Conservation (phyloP, 2,329 filamentous ascomycete genomes). For the Ascochyta fabae region DNA sequence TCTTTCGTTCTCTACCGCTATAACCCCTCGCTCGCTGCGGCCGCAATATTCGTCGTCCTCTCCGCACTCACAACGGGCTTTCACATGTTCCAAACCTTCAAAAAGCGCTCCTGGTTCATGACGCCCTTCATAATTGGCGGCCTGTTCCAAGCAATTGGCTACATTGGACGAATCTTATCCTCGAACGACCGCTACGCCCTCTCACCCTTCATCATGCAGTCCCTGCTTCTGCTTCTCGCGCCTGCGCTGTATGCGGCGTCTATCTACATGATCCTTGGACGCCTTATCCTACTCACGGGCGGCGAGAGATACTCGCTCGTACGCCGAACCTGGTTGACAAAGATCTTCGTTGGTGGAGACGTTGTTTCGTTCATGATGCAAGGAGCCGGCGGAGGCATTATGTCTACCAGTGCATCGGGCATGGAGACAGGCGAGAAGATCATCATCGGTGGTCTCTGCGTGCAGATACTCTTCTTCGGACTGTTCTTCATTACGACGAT, state of each 20-base stretch:
- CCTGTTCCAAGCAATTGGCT: slow-evolving; percentile 59
- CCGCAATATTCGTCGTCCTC: slow-evolving; percentile 55
- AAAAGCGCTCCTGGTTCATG: slow-evolving; percentile 58
- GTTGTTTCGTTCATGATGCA: slow-evolving; percentile 55
- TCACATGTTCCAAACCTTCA: slow-evolving; percentile 53
- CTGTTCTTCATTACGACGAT: slow-evolving; percentile 50
- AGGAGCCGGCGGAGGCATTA: slow-evolving; percentile 45
- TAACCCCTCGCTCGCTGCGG: slow-evolving; percentile 54
- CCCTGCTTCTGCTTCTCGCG: slow-evolving; percentile 53
- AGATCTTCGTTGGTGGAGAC: slow-evolving; percentile 55
- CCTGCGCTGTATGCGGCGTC: slow-evolving; percentile 57
- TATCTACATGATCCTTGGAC: slow-evolving; percentile 58
- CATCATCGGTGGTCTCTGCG: slow-evolving; percentile 54
- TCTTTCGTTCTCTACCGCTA: slow-evolving; percentile 46
- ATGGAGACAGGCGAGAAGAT: slow-evolving; percentile 50
- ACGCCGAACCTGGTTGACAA: slow-evolving; percentile 51
- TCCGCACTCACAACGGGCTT: slow-evolving; percentile 52
- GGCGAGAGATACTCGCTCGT: slow-evolving; percentile 51
- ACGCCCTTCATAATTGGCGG: slow-evolving; percentile 61
- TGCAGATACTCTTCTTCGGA: slow-evolving; percentile 58
- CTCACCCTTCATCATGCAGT: slow-evolving; percentile 52
- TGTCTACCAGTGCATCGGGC: slow-evolving; percentile 38
- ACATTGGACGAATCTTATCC: slow-evolving; percentile 55
- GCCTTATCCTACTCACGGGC: slow-evolving; percentile 50
- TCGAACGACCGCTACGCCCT: slow-evolving; percentile 40